Evolutionary conservation across 139 green algal species (phyloP), one percentile per base, ranked within the genome.

Genomic region (Chlamydomonas sp.): DNA sequence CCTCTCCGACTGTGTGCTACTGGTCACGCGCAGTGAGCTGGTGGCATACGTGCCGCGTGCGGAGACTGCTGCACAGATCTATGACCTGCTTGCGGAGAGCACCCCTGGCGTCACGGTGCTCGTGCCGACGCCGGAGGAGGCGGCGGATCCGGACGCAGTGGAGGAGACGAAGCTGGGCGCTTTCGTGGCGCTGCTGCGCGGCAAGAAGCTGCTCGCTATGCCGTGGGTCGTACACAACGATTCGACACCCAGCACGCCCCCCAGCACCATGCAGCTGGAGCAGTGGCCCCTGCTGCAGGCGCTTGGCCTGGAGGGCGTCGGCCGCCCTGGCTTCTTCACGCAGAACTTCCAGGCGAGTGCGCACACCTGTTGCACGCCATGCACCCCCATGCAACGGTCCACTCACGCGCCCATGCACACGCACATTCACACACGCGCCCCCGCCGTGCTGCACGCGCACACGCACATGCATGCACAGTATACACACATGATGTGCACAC

Each of bases 221-320:
- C 61, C 74, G 26, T 71, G 73, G 29, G 47, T 16, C 34, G 43
- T 76, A 2, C 43, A n/a, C 57, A 4, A 3, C 35, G n/a, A 60
- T 10, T 5, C 58, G 1, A n/a, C 60, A 37, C 1, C 22, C 33
- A 26, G 24, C 0, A n/a, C 13, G 5, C 30, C 48, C 16, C 37
- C 33, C 36, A 0, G 30, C 47, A 4, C 28, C 10, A 78, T 85
- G 72, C 65, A 77, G 68, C 70, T 81, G 38, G 83, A 89, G 76
- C 24, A 39, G 35, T 89, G 83, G 83, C 78, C 83, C 30, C 76
- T 89, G 60, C 65, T 89, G 26, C 76, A 83, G 60, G 80, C 83
- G 34, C 86, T 83, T 77, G 83, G 83, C 28, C 37, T 85, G 58
- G 83, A 89, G 35, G 80, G 78, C 0, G 78, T 89, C 28, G 80